Evolutionary conservation across 495 filamentous ascomycete genomes (phyloP).

Genomic region (Cercophora sp.): DNA sequence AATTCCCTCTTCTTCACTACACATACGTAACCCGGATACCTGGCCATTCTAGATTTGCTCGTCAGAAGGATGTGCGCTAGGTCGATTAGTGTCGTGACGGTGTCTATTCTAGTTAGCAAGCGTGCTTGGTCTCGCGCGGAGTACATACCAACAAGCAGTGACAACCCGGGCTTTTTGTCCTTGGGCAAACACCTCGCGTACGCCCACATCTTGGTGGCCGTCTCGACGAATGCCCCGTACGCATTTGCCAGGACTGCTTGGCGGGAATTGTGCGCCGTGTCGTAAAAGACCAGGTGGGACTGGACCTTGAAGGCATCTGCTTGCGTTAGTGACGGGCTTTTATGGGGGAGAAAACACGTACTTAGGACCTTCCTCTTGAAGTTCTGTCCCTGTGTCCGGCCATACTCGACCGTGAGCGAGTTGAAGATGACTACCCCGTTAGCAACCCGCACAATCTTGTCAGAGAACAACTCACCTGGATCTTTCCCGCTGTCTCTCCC

Average conservation of each 20-base stretch:
- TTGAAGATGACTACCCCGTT: slow-evolving; percentile 42
- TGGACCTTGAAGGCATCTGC: slow-evolving; percentile 75
- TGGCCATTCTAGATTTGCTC: slow-evolving; percentile 43
- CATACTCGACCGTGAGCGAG: slow-evolving; percentile 73
- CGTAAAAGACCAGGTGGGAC: slow-evolving; percentile 83
- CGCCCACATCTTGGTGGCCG: slow-evolving; percentile 79
- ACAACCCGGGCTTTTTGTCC: slow-evolving; percentile 48
- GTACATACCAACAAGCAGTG: slow-evolving; percentile 55
- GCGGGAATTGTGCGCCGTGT: slow-evolving; percentile 72
- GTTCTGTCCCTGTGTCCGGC: slow-evolving; percentile 61
- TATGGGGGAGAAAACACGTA: no score
- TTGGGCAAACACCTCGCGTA: slow-evolving; percentile 62
- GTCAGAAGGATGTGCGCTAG: slow-evolving; percentile 64
- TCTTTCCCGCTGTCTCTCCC: slow-evolving; percentile 24
- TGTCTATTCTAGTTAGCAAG: slow-evolving; percentile 38
- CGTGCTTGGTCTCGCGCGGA: not conserved
- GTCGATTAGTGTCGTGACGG: slow-evolving; percentile 61
- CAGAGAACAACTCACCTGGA: slow-evolving; percentile 15
- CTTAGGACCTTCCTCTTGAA: slow-evolving; percentile 78
- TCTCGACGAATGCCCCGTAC: slow-evolving; percentile 67
- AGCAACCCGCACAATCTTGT: not conserved
- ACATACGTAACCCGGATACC: slow-evolving; percentile 54
- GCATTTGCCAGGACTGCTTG: slow-evolving; percentile 67
- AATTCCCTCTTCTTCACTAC: slow-evolving; percentile 61
- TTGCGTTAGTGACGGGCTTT: no score